A percentile compares a stretch with the other conserved stretches of the same genome.
phyloP scores from a whole-genome alignment of 75 land plant genomes.

The Picea sitchensis region DNA sequence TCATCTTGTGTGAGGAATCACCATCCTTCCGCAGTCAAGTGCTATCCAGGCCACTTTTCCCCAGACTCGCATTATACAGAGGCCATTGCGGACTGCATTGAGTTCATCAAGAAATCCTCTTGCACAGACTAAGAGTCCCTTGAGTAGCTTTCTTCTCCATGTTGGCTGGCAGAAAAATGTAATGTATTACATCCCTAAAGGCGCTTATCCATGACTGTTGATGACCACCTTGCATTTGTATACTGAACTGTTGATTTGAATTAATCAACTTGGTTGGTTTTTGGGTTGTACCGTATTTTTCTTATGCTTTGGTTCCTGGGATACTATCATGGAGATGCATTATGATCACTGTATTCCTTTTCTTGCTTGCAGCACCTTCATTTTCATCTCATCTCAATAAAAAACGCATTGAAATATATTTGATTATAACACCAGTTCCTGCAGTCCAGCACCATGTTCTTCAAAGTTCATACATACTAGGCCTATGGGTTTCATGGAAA shows the following conservation, averaged over 20 bases:
- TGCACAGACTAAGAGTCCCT: slow-evolving; percentile 1
- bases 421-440: neutral
- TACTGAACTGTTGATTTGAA: neutral
- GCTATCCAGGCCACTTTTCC: slow-evolving; percentile 32
- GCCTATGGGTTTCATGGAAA: neutral
- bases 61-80: slow-evolving; percentile 38
- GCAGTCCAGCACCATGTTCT: neutral
- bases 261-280: neutral
- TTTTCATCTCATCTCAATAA: neutral
- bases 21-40: slow-evolving; percentile 24
- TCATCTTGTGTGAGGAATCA: slow-evolving; percentile 10
- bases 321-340: neutral
- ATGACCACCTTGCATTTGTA: neutral
- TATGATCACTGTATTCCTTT: neutral
- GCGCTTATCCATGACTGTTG: neutral
- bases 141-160: neutral
- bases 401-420: neutral
- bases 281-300: neutral
- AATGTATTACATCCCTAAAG: neutral
- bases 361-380: neutral
- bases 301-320: neutral
- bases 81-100: slow-evolving; percentile 58
- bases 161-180: no score
- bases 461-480: neutral
- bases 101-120: slow-evolving; percentile 47